phyloP scores from a whole-genome alignment of 2,329 filamentous ascomycete species.

The Rhinocladiella mackenziei region DNA sequence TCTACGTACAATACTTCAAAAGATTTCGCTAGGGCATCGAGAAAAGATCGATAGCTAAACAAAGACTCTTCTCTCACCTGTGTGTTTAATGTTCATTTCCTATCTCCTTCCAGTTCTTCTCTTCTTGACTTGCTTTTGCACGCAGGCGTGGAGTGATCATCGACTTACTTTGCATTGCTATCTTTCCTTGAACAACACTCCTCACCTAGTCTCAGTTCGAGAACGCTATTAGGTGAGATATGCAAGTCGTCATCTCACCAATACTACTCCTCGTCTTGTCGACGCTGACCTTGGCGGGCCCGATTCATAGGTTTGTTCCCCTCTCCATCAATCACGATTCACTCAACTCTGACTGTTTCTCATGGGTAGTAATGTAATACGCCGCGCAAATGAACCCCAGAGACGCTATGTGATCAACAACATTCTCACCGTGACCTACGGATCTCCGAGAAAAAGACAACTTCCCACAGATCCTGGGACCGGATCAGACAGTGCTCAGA shows the following conservation, averaged over 20 bases:
- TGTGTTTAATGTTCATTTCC: neutral
- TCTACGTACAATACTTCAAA: neutral
- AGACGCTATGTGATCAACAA: conserved; percentile 19
- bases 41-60: neutral
- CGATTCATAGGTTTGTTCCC: conserved; percentile 21
- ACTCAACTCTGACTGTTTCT: conserved; percentile 5
- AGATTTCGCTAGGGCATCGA: too few relatives aligned
- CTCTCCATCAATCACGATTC: neutral
- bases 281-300: conserved; percentile 23
- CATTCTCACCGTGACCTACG: neutral
- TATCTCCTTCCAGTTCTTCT: neutral
- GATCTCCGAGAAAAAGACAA: conserved; percentile 6
- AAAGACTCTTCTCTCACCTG: neutral
- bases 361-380: conserved; percentile 21
- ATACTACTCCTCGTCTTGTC: conserved; percentile 13
- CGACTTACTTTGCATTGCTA: too few relatives aligned
- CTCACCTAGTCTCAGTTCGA: too few relatives aligned
- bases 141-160: neutral
- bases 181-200: too few relatives aligned
- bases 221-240: too few relatives aligned
- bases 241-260: conserved; percentile 9
- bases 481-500: too few relatives aligned
- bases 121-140: neutral
- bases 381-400: conserved; percentile 11
- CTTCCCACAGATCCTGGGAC: conserved; percentile 14